Evolutionary conservation across 768 basidiomycete species (phyloP).

Genomic region (Gymnopilus junonius): DNA sequence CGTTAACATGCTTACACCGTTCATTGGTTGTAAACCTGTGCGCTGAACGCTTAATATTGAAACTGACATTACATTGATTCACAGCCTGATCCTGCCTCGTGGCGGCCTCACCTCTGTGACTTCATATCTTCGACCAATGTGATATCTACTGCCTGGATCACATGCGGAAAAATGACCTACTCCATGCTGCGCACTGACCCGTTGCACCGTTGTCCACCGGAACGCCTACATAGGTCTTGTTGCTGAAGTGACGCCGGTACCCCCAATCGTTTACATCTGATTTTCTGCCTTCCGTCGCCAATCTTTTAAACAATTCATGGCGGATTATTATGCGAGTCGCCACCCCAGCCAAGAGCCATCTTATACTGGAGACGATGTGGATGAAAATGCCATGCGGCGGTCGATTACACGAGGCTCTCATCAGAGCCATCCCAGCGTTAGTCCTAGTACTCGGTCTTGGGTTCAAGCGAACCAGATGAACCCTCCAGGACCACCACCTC

Average conservation of each 20-base stretch:
- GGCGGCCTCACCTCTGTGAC: not conserved
- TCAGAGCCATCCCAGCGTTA: conserved; percentile 27
- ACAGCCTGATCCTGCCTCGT: conserved; percentile 6
- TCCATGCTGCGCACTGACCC: conserved; percentile 3
- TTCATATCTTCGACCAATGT: not conserved
- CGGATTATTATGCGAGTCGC: conserved; percentile 26
- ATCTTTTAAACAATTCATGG: conserved; percentile 13
- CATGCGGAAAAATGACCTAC: conserved; percentile 1
- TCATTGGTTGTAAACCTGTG: not conserved
- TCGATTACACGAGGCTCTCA: conserved; percentile 29
- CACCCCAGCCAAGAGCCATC: conserved; percentile 19
- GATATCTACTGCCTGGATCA: not conserved
- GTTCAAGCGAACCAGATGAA: conserved; percentile 37
- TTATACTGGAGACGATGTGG: conserved; percentile 21
- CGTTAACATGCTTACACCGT: not conserved
- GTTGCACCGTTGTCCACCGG: not conserved
- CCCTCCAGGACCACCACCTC: conserved; percentile 36
- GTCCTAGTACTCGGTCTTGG: conserved; percentile 43
- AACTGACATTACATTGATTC: not conserved
- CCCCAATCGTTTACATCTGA: not conserved
- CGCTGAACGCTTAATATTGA: not conserved
- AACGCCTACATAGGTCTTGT: not conserved
- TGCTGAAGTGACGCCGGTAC: not conserved
- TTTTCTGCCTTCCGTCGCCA: not conserved
- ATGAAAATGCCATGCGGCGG: conserved; percentile 23